Conservation (phyloP, 495 filamentous ascomycete species). For the Hypoxylon rickii region DNA sequence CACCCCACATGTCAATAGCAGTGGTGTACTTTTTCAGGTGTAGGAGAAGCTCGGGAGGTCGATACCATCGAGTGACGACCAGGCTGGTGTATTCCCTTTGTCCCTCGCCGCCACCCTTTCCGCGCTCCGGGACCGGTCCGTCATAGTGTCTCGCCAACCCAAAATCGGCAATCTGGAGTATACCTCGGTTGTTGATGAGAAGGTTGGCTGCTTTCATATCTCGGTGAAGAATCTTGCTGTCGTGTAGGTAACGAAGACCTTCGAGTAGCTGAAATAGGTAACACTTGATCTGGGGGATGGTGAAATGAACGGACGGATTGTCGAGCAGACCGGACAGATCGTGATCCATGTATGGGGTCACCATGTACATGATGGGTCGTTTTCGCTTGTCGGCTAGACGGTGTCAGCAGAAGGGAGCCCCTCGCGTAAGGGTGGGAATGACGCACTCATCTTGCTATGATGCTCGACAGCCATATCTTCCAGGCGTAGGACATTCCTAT, state of each 20-base stretch:
- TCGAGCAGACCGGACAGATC: slow-evolving; percentile 94
- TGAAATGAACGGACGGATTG: slow-evolving; percentile 86
- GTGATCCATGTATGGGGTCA: slow-evolving; percentile 98
- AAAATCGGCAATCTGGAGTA: slow-evolving; percentile 97
- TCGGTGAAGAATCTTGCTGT: slow-evolving; percentile 86
- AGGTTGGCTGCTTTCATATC: slow-evolving; percentile 99
- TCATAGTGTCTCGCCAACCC: slow-evolving; percentile 93
- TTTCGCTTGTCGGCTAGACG: slow-evolving; percentile 71
- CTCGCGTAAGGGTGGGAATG: background rate
- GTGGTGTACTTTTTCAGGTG: slow-evolving; percentile 88
- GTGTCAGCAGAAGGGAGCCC: slow-evolving; percentile 13
- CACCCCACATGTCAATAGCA: slow-evolving; percentile 97
- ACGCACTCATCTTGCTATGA: slow-evolving; percentile 64
- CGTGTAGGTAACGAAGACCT: slow-evolving; percentile 87
- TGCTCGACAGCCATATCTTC: slow-evolving; percentile 96
- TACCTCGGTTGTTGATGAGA: slow-evolving; percentile 90
- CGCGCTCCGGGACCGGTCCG: slow-evolving; percentile 76
- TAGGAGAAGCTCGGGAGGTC: slow-evolving; percentile 90
- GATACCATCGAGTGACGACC: slow-evolving; percentile 96
- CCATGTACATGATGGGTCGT: slow-evolving; percentile 94
- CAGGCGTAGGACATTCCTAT: slow-evolving; percentile 83
- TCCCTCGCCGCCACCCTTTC: slow-evolving; percentile 82
- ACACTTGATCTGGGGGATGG: slow-evolving; percentile 92
- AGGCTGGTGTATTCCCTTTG: slow-evolving; percentile 89
- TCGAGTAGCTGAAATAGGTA: slow-evolving; percentile 95